Evolutionary conservation across 768 basidiomycete species (phyloP).

Genomic region (Tulasnella calospora): DNA sequence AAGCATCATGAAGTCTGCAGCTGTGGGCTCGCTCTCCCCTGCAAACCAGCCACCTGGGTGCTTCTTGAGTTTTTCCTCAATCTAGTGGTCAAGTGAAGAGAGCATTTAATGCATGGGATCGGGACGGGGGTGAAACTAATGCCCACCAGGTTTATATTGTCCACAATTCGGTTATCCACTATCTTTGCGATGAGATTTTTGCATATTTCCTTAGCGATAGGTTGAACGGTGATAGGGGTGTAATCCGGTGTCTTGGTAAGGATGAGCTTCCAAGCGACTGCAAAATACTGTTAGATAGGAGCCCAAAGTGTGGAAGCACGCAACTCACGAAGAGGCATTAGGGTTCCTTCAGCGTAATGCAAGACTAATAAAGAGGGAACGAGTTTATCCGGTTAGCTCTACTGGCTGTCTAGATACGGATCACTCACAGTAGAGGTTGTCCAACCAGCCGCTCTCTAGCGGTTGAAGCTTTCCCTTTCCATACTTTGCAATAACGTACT

Average conservation of each 20-base stretch:
- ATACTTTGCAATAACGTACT: slow-evolving; percentile 45
- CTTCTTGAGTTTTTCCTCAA: slow-evolving; percentile 41
- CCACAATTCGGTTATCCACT: slow-evolving; percentile 34
- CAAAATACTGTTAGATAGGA: neutral
- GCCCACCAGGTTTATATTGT: slow-evolving; percentile 33
- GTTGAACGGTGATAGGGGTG: slow-evolving; percentile 28
- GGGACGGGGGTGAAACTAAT: neutral
- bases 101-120: neutral
- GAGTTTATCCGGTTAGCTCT: neutral
- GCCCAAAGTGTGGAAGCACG: neutral
- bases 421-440: slow-evolving; percentile 28
- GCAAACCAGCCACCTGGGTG: slow-evolving; percentile 36
- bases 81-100: slow-evolving; percentile 30
- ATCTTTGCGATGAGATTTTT: slow-evolving; percentile 26
- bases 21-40: slow-evolving; percentile 41
- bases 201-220: slow-evolving; percentile 24
- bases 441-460: slow-evolving; percentile 26
- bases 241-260: slow-evolving; percentile 25
- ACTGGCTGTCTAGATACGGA: neutral
- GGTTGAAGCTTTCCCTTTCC: slow-evolving; percentile 33
- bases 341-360: slow-evolving; percentile 32
- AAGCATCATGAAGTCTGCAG: slow-evolving; percentile 47
- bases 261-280: slow-evolving; percentile 29
- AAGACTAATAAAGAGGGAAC: slow-evolving; percentile 23
- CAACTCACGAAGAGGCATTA: slow-evolving; percentile 29